Evolutionary conservation across 371 early-diverging fungal species (phyloP).

Genomic region (Lichtheimia corymbifera): DNA sequence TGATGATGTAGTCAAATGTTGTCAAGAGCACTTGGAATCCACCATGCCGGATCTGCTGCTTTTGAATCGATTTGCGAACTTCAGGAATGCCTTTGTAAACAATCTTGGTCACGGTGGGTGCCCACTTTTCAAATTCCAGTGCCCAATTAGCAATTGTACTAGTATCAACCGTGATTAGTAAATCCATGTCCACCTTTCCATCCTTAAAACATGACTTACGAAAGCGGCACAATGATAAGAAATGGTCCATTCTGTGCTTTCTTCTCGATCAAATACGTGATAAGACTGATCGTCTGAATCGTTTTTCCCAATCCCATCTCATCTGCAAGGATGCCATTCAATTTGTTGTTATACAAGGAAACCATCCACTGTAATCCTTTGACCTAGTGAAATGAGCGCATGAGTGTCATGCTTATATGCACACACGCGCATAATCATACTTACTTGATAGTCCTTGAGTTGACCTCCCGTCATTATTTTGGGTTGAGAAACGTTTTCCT

Average conservation of each 20-base stretch:
- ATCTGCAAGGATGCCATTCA: slow-evolving; percentile 98
- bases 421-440: not conserved
- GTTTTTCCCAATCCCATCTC: slow-evolving; percentile 99
- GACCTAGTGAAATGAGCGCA: slow-evolving; percentile 37
- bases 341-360: slow-evolving; percentile 92
- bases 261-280: slow-evolving; percentile 90
- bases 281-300: slow-evolving; percentile 97
- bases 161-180: not conserved
- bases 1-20: slow-evolving; percentile 98
- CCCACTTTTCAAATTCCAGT: slow-evolving; percentile 98
- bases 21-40: slow-evolving; percentile 96
- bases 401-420: not conserved
- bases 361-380: slow-evolving; percentile 99
- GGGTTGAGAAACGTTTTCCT: slow-evolving; percentile 84
- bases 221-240: slow-evolving; percentile 91
- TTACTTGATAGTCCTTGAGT: slow-evolving; percentile 95
- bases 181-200: not conserved
- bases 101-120: slow-evolving; percentile 87
- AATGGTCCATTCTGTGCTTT: slow-evolving; percentile 93
- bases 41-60: slow-evolving; percentile 70
- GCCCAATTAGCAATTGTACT: slow-evolving; percentile 97
- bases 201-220: slow-evolving; percentile 53
- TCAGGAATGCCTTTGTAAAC: slow-evolving; percentile 90
- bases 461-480: slow-evolving; percentile 83
- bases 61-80: slow-evolving; percentile 73